Evolutionary conservation across 306 rosid genomes (phyloP), one percentile per base, ranked within the genome.

Genomic region (Quercus variabilis): DNA sequence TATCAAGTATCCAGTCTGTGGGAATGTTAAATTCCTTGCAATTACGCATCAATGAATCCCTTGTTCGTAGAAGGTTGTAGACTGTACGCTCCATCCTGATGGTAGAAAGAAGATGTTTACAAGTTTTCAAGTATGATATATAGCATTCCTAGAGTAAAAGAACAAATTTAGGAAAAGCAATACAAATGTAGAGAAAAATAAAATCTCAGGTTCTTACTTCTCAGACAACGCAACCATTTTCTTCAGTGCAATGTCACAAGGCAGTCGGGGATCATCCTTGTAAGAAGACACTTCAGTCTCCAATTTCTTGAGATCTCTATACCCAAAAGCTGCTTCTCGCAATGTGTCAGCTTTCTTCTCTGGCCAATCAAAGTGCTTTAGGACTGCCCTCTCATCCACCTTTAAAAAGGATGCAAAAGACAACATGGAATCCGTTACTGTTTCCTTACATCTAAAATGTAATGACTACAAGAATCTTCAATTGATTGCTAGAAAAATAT

Each of bases 361-460:
- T 19, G 99, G 99, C 99, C 99, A 95, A 56, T 87, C 91, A 38
- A 95, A 95, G 88, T 95, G 98, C 84, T 95, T 95, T 14, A 95
- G 91, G 57, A 95, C 99, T 38, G 99, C 99, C 72, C 98, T 92
- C 79, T 95, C 99, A 54, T 95, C 99, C 83, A 95, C 99, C 99
- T 95, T 80, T 28, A 38, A 38, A 72, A 83, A 71, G 43, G 65
- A 76, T 68, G 71, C 25, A 65, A 75, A 75, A 19, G 52, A 72
- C 18, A 18, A 57, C 25, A 15, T 76, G 51, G 64, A 26, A 75
- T 49, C 33, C 58, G 18, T 67, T 67, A 21, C 52, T 7, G 26
- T 3, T 18, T 58, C 76, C 62, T 38, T 17, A 28, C 54, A 26
- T 17, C 57, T 71, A 59, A 54, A 15, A 17, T 59, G 17, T 26